Percentiles rank a stretch among this genome's conserved stretches.
Conservation (phyloP, 257 asterid genomes). For the Nicotiana benthamiana region DNA sequence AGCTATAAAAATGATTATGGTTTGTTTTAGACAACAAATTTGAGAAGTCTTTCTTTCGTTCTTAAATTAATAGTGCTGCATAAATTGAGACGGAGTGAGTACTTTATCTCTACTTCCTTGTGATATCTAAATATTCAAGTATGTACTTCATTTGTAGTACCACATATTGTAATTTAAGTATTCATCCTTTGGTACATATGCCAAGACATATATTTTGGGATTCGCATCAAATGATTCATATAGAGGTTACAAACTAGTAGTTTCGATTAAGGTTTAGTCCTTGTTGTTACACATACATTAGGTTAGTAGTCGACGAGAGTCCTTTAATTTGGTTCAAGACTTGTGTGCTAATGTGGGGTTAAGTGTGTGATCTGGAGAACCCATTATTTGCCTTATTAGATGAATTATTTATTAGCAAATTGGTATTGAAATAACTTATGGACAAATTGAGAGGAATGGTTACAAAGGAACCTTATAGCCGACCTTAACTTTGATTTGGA, state of each 20-base stretch:
- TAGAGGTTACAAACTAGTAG: neutral
- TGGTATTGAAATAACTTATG: neutral
- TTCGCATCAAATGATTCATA: neutral
- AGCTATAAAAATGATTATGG: too few species aligned
- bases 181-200: neutral
- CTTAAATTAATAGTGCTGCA: too few species aligned
- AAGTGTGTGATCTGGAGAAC: neutral
- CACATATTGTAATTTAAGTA: too few species aligned
- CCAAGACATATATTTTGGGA: neutral
- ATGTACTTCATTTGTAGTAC: neutral
- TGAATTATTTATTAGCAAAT: neutral
- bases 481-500: neutral
- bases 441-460: neutral
- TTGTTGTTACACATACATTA: neutral
- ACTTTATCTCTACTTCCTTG: neutral
- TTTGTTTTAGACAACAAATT: too few species aligned
- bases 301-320: neutral
- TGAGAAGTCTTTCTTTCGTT: too few species aligned
- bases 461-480: too few species aligned
- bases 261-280: neutral
- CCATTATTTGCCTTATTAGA: neutral
- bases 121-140: neutral
- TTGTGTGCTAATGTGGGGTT: neutral
- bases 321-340: neutral
- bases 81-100: neutral